Evolutionary conservation across 2,329 filamentous ascomycete species (phyloP), one percentile per base, ranked within the genome.

Genomic region (Periconia sp.): DNA sequence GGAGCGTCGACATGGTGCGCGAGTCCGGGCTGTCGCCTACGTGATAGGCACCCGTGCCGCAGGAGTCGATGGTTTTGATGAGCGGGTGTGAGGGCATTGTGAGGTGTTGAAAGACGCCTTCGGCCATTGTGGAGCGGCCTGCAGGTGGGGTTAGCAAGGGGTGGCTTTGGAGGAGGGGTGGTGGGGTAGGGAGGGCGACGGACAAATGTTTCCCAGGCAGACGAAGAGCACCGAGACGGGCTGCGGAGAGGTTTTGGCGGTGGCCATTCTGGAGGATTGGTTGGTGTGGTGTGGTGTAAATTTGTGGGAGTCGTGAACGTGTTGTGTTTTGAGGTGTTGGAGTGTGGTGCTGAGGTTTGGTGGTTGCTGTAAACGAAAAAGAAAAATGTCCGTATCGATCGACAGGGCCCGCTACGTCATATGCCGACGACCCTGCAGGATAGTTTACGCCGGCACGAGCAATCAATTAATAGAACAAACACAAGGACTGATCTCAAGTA

Each of bases 191-290:
- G 47, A 47, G 43, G 47, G 51, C 13, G 17, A 56, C 73, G 48
- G 68, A 83, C 92, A 99, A 69, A 97, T 97, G 76, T 99, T 99
- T 73, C 94, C 94, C 33, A 97, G 82, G 76, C 94, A 99, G 64
- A 97, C 93, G 71, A 97, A 97, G 49, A 97, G 84, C 37, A 97
- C 89, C 2, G 88, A 92, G 50, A 90, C 68, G 62, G 70, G 68
- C 44, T 65, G 67, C 31, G 60, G 57, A 20, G 65, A 54, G 5
- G 35, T 13, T 8, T 17, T 8, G 23, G 23, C 8, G 23, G 23
- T 27, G 23, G 23, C 3, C 23, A 27, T 37, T 6, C 14, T 43
- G 17, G 41, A 27, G 3, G 23, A 27, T 18, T n/a, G 41, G 17
- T 6, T 18, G 17, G 30, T 47, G 19, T 20, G 47, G n/a, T n/a